Evolutionary conservation across 345 rosid species (phyloP).

Genomic region (Eucalyptus lansdowneana): DNA sequence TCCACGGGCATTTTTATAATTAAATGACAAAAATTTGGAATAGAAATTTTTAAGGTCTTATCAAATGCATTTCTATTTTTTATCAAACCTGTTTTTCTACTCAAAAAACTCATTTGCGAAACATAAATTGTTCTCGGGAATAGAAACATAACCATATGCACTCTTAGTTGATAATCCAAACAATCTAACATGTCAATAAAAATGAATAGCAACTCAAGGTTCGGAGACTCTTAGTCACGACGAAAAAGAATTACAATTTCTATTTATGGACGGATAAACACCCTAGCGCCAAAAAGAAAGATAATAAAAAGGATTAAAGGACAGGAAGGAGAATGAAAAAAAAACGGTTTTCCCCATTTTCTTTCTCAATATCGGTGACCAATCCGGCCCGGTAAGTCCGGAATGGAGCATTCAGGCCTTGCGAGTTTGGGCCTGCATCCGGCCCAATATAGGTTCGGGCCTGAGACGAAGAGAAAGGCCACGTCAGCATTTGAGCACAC

Average conservation of each 20-base stretch:
- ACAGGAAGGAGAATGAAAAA: neutral
- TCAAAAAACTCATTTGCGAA: no score
- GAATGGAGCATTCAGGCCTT: neutral
- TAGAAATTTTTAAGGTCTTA: no score
- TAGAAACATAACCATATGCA: fast-evolving
- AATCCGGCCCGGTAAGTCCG: neutral
- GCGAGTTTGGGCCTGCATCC: neutral
- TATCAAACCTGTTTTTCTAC: no score
- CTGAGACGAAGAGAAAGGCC: neutral
- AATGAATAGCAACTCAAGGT: neutral
- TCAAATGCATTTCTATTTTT: no score
- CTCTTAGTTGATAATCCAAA: no score
- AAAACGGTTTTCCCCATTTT: neutral
- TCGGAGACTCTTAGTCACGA: neutral
- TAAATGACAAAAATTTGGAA: no score
- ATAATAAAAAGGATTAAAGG: neutral
- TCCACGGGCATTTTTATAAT: no score
- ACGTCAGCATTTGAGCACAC: neutral
- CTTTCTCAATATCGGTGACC: neutral
- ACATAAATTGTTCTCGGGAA: no score
- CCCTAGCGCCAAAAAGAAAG: neutral
- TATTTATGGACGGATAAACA: neutral
- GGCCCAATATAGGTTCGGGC: neutral
- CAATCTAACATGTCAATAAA: neutral
- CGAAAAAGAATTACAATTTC: neutral